phyloP scores from a whole-genome alignment of 2,329 filamentous ascomycete genomes.

The Aspergillus ustus region DNA sequence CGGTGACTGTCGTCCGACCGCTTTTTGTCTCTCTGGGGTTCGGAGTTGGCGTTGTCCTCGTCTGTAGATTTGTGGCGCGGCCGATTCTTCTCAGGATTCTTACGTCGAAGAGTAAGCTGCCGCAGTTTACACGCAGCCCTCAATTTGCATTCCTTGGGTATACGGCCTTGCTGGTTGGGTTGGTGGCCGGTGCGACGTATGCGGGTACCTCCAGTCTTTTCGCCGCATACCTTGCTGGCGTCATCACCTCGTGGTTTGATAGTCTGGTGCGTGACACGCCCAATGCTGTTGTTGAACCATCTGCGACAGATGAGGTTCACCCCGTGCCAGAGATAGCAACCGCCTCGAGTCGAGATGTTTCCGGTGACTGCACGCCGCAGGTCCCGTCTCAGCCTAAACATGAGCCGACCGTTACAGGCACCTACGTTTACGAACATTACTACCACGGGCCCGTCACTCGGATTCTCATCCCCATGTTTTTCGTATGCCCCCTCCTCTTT shows the following conservation, averaged over 20 bases:
- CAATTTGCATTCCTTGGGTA: constrained; percentile 48
- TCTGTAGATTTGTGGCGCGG: constrained; percentile 30
- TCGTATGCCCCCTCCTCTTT: constrained; percentile 54
- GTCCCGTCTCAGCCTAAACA: not conserved
- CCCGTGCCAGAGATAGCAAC: not conserved
- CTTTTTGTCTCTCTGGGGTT: constrained; percentile 54
- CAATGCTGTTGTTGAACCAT: not conserved
- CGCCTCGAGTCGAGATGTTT: not conserved
- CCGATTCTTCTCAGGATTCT: constrained; percentile 19
- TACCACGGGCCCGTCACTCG: constrained; percentile 52
- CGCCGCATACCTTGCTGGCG: constrained; percentile 62
- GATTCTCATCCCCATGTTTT: constrained; percentile 73
- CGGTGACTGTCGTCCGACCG: constrained; percentile 54
- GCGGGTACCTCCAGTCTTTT: constrained; percentile 62
- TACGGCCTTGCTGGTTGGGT: constrained; percentile 49
- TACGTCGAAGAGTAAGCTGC: constrained; percentile 11
- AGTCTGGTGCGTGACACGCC: constrained; percentile 12
- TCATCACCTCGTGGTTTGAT: constrained; percentile 57
- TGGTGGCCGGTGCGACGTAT: constrained; percentile 56
- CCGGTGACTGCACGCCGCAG: not conserved
- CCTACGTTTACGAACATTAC: constrained; percentile 51
- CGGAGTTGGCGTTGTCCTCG: constrained; percentile 32
- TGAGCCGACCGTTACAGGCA: constrained; percentile 25
- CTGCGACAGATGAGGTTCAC: not conserved
- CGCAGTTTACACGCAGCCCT: constrained; percentile 10